Base-by-base conservation (phyloP, 106 monocot genomes). In the Chionographis japonica region DNA sequence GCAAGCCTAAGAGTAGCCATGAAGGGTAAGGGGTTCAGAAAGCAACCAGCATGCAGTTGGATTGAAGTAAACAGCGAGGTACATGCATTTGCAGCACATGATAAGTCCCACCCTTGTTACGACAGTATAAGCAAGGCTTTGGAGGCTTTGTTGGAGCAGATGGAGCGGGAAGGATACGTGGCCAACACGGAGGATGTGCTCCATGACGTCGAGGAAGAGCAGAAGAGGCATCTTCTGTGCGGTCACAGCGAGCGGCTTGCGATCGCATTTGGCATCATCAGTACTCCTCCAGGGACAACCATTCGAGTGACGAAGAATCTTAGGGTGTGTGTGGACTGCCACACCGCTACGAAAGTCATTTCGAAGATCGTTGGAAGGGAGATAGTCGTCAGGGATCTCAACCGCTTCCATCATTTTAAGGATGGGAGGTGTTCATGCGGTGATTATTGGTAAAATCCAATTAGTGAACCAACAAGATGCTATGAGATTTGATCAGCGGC, bases 181-280 rank as follows among this genome's bases (percentile, higher is more conserved):
- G 79, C 90, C 14, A 86, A 90, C 61, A 87, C 76, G 2, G 83
- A 82, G 17, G 93, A 81, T 53, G 84, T 82, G 15, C 72, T 90
- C 4, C 90, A 90, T 50, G 94, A 94, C 46, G 66, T 94, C 4
- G 94, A 90, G 19, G 90, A 94, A 63, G 94, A 94, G 78, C 87
- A 87, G 41, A 94, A 94, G 80, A 73, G 64, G 50, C 8, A 70
- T 27, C 66, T 78, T 16, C 63, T 94, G 38, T 76, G 77, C 15
- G 84, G 87, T 9, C 94, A 94, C 40, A 90, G 94, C 51, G 94
- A 90, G 84, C 90, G 85, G 74, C 82, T 94, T 54, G 94, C 90
- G 14, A 90, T 94, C 54, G 86, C 71, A 54, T 94, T 84, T 70
- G 94, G 86, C 12, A 84, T 94, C 77, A 87, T 94, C 46, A 90